Evolutionary conservation across 2,329 filamentous ascomycete genomes (phyloP), one percentile per base, ranked within the genome.

Genomic region (Tolypocladium tropicale): DNA sequence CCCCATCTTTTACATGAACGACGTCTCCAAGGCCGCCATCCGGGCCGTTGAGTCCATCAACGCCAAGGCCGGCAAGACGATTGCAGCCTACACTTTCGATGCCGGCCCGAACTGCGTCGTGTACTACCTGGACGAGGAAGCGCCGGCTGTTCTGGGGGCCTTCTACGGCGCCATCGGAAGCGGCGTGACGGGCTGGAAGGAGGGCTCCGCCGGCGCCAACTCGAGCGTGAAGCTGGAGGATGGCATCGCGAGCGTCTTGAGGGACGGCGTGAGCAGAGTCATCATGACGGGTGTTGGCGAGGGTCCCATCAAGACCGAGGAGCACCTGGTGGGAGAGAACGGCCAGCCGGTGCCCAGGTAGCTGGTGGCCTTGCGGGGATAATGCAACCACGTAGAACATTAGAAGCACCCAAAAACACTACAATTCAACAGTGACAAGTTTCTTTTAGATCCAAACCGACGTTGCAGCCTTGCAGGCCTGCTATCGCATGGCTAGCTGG

Each of bases 1-100:
- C 49, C 94, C 95, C 21, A 99, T 99, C 69, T 96, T 96, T 74
- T 99, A 99, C 78, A 86, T 99, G 80, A 99, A 96, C 74, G 94
- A 99, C 69, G 86, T 93, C 18, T 93, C 88, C 23, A 80, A 88
- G 39, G 90, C 93, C 1, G 91, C 93, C 6, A 90, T 99, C 58
- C 82, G 90, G 54, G 85, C 90, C 18, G 92, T 96, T 33, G 91
- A 99, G 76, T 81, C 85, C 63, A 89, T 97, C 75, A 99, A 99
- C 68, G 79, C 79, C 55, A 80, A 81, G 28, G 90, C 88, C 5
- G 91, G 90, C 55, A 86, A 84, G 74, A 85, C 82, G 0, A 81
- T 97, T 21, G 91, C 90, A 4, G 94, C 94, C 4, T 99, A 99
- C 72, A 99, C 94, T 0, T 99, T 97, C 67, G 94, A 99, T 68